phyloP scores from a whole-genome alignment of 768 basidiomycete genomes.

The Mrakia frigida region DNA sequence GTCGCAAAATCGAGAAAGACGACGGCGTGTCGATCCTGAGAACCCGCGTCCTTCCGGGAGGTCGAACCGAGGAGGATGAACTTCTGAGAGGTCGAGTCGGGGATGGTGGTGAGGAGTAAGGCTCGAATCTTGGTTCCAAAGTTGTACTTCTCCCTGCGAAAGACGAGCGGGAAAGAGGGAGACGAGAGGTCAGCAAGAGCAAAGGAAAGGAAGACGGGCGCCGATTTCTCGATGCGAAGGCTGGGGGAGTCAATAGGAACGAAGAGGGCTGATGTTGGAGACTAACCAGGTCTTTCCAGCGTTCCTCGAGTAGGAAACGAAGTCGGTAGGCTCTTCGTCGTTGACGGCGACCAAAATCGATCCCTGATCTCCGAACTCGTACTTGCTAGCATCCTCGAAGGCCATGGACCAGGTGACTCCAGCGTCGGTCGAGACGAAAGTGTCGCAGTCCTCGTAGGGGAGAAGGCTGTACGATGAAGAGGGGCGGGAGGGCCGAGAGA shows the following conservation, averaged over 20 bases:
- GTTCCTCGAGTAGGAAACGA: slow-evolving; percentile 72
- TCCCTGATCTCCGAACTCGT: slow-evolving; percentile 91
- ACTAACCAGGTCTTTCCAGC: slow-evolving; percentile 76
- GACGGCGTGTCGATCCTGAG: slow-evolving; percentile 59
- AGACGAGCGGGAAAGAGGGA: not conserved
- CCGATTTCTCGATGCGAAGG: not conserved
- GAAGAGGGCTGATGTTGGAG: no score
- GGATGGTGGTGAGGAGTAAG: slow-evolving; percentile 74
- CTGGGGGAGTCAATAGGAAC: not conserved
- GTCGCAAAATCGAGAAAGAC: slow-evolving; percentile 78
- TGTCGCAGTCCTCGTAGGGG: slow-evolving; percentile 64
- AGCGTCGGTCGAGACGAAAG: slow-evolving; percentile 85
- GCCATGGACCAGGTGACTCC: slow-evolving; percentile 83
- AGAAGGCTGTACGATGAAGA: not conserved
- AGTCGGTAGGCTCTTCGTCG: slow-evolving; percentile 71
- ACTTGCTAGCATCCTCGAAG: slow-evolving; percentile 71
- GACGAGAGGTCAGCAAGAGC: not conserved
- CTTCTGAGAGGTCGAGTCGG: slow-evolving; percentile 94
- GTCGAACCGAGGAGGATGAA: slow-evolving; percentile 83
- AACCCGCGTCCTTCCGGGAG: slow-evolving; percentile 53
- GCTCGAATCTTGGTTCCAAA: slow-evolving; percentile 68
- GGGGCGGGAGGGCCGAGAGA: slow-evolving; percentile 50
- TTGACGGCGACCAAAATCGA: slow-evolving; percentile 73
- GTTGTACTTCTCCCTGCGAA: slow-evolving; percentile 61
- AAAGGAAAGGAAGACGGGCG: not conserved